Base-by-base conservation (phyloP, 2,329 filamentous ascomycete genomes). In the Hysterium pulicare region DNA sequence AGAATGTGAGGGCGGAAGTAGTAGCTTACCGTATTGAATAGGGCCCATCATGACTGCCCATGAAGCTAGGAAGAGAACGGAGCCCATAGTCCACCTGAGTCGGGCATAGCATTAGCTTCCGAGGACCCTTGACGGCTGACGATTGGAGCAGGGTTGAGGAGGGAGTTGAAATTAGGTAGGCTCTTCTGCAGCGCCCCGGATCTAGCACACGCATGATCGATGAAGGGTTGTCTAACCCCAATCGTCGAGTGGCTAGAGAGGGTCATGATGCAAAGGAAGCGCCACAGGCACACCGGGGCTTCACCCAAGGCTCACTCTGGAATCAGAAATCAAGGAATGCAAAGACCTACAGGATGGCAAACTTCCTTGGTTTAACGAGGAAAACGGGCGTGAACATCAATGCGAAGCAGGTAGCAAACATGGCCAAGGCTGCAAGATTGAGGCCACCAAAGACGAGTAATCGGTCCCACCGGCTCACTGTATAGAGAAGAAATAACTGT, bases 401-500 rank as follows among this genome's bases (percentile, higher is more conserved):
- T 56, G 84, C 84, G 73, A 97, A 95, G 75, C 87, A 90, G 58
- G 95, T 82, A 66, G 94, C 82, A 75, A 98, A 97, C 75, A 94
- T 91, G 54, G 87, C 88, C 51, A 89, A 76, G 50, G 93, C 90
- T 48, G 86, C 90, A 57, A 95, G 70, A 70, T 95, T 95, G 74
- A 91, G 94, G 62, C 84, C 89, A 52, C 81, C 84, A 70, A 98
- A 98, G 59, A 97, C 81, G 66, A 98, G 77, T 63, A 97, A 74
- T 44, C 91, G 87, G 72, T 98, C 93, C 93, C 91, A 97, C 72
- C 91, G 82, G 73, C 89, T 95, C 74, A 98, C 93, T 97, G 71
- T 41, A 28, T 19, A 23, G 38, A 16, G 20, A 38, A 46, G 21
- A 50, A 44, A 41, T 40, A 56, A 40, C 41, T 45, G 60, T 67